Conservation (phyloP, 2,329 filamentous ascomycete species). For the Ophiocordyceps camponoti-floridani region DNA sequence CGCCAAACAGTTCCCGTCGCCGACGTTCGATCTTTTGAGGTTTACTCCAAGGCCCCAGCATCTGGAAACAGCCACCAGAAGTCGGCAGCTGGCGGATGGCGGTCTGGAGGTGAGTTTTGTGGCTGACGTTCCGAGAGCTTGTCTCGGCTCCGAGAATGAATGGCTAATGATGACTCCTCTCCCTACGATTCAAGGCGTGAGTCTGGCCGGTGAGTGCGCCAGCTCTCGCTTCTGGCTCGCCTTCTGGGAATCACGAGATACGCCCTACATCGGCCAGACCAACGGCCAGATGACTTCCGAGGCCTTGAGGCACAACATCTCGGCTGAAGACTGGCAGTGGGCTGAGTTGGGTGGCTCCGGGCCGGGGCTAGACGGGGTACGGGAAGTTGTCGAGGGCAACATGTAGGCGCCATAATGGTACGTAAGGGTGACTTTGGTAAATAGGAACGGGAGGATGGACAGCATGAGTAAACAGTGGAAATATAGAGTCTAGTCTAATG, state of each 20-base stretch:
- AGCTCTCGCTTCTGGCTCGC: not conserved
- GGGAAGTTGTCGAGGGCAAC: not conserved
- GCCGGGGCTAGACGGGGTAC: too few species aligned
- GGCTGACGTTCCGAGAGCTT: not conserved
- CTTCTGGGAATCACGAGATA: not conserved
- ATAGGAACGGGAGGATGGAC: too few species aligned
- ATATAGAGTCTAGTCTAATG: too few species aligned
- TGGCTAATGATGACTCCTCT: not conserved
- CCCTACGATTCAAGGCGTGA: not conserved
- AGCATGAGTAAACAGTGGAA: too few species aligned
- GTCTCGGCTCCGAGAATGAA: not conserved
- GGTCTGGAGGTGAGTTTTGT: not conserved
- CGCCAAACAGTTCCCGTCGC: not conserved
- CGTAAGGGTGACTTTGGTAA: too few species aligned
- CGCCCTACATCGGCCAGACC: not conserved
- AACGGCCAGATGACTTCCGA: not conserved
- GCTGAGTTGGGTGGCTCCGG: too few species aligned
- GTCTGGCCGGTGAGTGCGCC: not conserved
- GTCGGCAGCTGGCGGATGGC: not conserved
- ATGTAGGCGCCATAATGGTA: too few species aligned
- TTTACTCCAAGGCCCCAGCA: not conserved
- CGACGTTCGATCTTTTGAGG: not conserved
- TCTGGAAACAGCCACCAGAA: not conserved
- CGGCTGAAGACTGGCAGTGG: not conserved
- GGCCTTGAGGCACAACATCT: not conserved